These are phyloP conservation scores for Angomonas deanei DNA, from an alignment of 208 protist genomes.

Conservation along the genomic window DNA sequence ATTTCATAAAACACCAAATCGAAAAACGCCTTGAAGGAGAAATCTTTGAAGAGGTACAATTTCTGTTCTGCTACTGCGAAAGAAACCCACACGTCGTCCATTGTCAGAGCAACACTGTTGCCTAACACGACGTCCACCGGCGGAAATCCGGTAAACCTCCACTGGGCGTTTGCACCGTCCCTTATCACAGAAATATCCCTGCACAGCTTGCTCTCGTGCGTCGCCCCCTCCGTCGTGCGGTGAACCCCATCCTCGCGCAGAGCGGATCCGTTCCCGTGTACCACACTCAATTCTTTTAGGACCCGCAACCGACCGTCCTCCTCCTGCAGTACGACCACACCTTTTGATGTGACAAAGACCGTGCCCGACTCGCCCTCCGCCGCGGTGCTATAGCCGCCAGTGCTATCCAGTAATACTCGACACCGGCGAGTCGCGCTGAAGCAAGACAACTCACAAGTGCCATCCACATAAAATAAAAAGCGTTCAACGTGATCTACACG, in stretches of 20 bases:
- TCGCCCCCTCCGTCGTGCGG: neutral
- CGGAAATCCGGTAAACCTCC: constrained; percentile 4
- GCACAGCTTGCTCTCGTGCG: neutral
- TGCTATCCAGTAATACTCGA: constrained; percentile 35
- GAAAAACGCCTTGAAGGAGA: neutral
- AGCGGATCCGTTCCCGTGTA: too few species aligned
- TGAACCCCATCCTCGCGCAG: neutral
- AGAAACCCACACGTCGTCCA: neutral
- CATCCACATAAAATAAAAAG: constrained; percentile 34
- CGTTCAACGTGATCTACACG: constrained; percentile 15
- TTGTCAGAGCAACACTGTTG: neutral
- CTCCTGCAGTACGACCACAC: constrained; percentile 8
- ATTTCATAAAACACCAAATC: constrained; percentile 4
- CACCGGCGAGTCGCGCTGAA: constrained; percentile 17
- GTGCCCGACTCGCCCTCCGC: neutral
- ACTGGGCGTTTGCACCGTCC: constrained; percentile 7
- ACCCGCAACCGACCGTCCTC: neutral
- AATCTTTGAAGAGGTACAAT: neutral
- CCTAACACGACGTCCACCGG: neutral
- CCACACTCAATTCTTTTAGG: neutral
- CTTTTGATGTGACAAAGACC: constrained; percentile 6
- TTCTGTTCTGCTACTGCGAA: neutral
- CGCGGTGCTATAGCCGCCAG: constrained; percentile 33
- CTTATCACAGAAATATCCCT: neutral
- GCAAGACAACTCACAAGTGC: constrained; percentile 35